phyloP scores from a whole-genome alignment of 1,284 basidiomycete genomes.

The Leccinum proximum region DNA sequence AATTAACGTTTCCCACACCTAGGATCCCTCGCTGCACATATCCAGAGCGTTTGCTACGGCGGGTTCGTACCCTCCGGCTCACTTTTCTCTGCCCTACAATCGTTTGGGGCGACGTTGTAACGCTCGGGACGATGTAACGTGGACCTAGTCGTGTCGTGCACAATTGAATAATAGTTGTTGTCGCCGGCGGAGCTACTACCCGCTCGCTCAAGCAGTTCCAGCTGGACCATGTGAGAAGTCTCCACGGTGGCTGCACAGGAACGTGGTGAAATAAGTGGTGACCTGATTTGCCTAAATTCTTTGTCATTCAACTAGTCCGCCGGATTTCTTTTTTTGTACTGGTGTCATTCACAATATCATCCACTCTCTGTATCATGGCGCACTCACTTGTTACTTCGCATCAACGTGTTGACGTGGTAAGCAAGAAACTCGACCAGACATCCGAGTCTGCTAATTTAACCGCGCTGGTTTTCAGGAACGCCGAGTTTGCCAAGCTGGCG shows the following conservation, averaged over 20 bases:
- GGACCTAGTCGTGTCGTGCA: not conserved
- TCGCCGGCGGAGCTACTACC: not conserved
- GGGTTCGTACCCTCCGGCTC: not conserved
- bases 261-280: not conserved
- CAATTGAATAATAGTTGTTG: not conserved
- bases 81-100: slow-evolving; percentile 1
- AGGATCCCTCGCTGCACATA: slow-evolving; percentile 2
- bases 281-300: not conserved
- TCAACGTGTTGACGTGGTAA: not conserved
- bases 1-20: not conserved
- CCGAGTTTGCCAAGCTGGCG: not conserved
- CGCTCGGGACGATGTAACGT: not conserved
- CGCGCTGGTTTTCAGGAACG: not conserved
- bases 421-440: not conserved
- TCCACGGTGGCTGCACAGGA: not conserved
- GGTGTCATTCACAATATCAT: not conserved
- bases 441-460: not conserved
- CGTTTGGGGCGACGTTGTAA: slow-evolving; percentile 3
- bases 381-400: not conserved
- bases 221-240: too few relatives aligned
- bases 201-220: too few relatives aligned
- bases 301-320: not conserved
- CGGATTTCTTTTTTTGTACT: not conserved
- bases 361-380: not conserved
- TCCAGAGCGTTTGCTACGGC: not conserved